Conservation (phyloP, 495 filamentous ascomycete genomes). For the Neurospora hispaniola region DNA sequence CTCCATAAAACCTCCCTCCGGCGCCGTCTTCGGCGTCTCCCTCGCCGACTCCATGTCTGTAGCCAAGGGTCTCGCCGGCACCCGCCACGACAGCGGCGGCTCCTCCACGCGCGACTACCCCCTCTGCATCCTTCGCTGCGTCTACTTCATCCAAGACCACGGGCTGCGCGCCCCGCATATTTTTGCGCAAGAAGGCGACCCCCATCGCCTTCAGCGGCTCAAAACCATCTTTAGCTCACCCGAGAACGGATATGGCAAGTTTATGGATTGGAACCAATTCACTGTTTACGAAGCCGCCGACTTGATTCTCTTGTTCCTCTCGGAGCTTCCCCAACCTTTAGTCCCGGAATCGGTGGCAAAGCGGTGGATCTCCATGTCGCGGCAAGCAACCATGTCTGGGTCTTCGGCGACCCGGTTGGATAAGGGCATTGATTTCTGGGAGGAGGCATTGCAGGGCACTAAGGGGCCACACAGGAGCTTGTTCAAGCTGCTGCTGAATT, state of each 20-base stretch:
- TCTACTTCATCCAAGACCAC: slow-evolving; percentile 29
- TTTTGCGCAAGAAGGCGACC: slow-evolving; percentile 28
- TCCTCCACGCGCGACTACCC: slow-evolving; percentile 32
- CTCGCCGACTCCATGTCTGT: slow-evolving; percentile 29
- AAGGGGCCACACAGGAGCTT: slow-evolving; percentile 25
- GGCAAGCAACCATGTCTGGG: slow-evolving; percentile 24
- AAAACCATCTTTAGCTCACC: slow-evolving; percentile 24
- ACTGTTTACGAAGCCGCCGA: slow-evolving; percentile 32
- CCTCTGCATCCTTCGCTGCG: slow-evolving; percentile 33
- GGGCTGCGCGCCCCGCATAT: slow-evolving; percentile 25
- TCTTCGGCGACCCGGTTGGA: slow-evolving; percentile 26
- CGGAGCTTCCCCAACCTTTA: slow-evolving; percentile 28
- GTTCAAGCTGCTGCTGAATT: slow-evolving; percentile 33
- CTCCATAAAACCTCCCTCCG: slow-evolving; percentile 5
- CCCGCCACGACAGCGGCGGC: slow-evolving; percentile 25
- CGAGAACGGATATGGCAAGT: slow-evolving; percentile 28
- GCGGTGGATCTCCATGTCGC: slow-evolving; percentile 30
- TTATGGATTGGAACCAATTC: slow-evolving; percentile 28
- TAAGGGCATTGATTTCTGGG: slow-evolving; percentile 38
- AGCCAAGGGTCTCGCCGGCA: slow-evolving; percentile 28
- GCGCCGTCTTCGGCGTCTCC: slow-evolving; percentile 28
- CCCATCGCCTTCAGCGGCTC: slow-evolving; percentile 21
- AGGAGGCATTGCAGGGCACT: slow-evolving; percentile 32
- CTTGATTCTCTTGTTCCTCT: slow-evolving; percentile 28
- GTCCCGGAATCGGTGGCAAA: slow-evolving; percentile 27